Evolutionary conservation across 2,329 filamentous ascomycete species (phyloP).

Genomic region (Pseudophaeomoniella oleicola): DNA sequence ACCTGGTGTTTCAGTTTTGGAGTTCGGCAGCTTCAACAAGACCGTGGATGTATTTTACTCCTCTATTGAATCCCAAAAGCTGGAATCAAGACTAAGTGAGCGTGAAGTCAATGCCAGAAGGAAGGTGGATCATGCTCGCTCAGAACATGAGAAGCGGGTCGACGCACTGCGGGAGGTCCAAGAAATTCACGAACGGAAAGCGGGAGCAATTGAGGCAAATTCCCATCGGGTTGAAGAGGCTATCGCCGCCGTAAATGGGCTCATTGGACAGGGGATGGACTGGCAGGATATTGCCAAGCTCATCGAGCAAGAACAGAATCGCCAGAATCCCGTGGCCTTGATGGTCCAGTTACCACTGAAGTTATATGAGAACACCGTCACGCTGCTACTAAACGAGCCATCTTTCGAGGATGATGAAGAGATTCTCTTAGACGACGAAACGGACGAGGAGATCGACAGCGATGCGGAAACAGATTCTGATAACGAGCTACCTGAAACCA

Average conservation of each 20-base stretch:
- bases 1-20: slow-evolving; percentile 50
- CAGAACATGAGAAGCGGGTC: slow-evolving; percentile 73
- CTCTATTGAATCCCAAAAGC: slow-evolving; percentile 82
- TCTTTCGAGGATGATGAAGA: slow-evolving; percentile 44
- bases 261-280: slow-evolving; percentile 92
- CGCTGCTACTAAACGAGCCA: slow-evolving; percentile 60
- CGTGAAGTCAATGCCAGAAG: slow-evolving; percentile 66
- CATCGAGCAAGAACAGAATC: slow-evolving; percentile 72
- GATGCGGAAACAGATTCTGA: slow-evolving; percentile 36
- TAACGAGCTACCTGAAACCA: slow-evolving; percentile 11
- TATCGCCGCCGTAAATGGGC: slow-evolving; percentile 77
- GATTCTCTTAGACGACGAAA: slow-evolving; percentile 44
- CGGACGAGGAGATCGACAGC: slow-evolving; percentile 49
- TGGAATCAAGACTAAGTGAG: slow-evolving; percentile 71
- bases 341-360: slow-evolving; percentile 80
- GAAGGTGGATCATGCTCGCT: slow-evolving; percentile 70
- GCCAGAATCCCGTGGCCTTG: slow-evolving; percentile 70
- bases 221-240: slow-evolving; percentile 83
- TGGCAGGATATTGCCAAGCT: slow-evolving; percentile 85
- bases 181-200: slow-evolving; percentile 71
- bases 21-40: slow-evolving; percentile 76
- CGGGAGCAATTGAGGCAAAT: slow-evolving; percentile 80
- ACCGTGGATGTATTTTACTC: slow-evolving; percentile 97
- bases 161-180: slow-evolving; percentile 72
- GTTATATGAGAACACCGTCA: slow-evolving; percentile 77